Conservation (phyloP, 2,329 filamentous ascomycete genomes). For the Apiospora saccharicola region DNA sequence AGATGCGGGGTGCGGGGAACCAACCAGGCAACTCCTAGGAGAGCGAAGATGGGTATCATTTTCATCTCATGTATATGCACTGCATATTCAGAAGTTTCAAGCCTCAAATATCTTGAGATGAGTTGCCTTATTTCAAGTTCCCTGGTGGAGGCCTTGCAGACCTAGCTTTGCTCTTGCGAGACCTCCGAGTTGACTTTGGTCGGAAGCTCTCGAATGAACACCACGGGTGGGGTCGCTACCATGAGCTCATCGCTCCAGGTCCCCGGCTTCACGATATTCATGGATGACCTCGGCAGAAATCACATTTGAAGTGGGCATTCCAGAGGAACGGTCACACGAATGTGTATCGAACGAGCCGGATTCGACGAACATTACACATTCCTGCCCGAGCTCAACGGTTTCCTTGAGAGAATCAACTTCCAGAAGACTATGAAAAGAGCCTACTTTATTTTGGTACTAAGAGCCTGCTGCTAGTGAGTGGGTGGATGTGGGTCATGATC, state of each 20-base stretch:
- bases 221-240: background rate
- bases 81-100: background rate
- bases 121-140: background rate
- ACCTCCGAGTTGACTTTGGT: background rate
- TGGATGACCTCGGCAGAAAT: background rate
- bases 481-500: constrained; percentile 5
- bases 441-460: background rate
- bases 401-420: background rate
- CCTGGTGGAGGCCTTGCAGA: background rate
- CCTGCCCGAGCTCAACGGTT: background rate
- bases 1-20: constrained; percentile 14
- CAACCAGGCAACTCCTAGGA: background rate
- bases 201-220: background rate
- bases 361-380: background rate
- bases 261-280: background rate
- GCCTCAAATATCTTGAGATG: background rate
- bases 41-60: background rate
- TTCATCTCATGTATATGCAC: background rate
- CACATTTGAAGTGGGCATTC: no score
- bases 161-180: background rate
- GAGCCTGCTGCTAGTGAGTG: background rate
- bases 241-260: background rate
- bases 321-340: no score
- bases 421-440: background rate
- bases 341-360: background rate